Conservation (phyloP, 2,329 filamentous ascomycete species). For the Graphilbum sp. region DNA sequence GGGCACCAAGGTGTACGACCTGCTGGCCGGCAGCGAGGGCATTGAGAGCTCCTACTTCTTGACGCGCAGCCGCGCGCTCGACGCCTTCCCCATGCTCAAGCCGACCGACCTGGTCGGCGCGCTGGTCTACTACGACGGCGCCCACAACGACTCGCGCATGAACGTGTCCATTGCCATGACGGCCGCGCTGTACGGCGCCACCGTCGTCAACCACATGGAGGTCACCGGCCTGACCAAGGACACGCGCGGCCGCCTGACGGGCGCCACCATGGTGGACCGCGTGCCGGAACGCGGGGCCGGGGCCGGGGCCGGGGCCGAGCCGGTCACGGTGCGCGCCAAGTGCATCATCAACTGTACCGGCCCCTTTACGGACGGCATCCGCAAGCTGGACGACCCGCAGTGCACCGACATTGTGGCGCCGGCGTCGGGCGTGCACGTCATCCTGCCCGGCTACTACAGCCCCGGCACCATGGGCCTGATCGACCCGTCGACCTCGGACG, state of each 20-base stretch:
- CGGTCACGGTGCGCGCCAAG: slow-evolving; percentile 59
- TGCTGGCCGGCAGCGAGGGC: slow-evolving; percentile 65
- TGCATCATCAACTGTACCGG: slow-evolving; percentile 75
- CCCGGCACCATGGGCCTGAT: slow-evolving; percentile 71
- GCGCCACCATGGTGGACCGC: slow-evolving; percentile 49
- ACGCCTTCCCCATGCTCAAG: slow-evolving; percentile 65
- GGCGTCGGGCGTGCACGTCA: slow-evolving; percentile 67
- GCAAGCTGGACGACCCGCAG: slow-evolving; percentile 60
- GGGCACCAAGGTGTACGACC: slow-evolving; percentile 63
- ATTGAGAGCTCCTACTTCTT: slow-evolving; percentile 74
- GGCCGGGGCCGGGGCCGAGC: slow-evolving; percentile 28
- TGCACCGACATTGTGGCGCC: slow-evolving; percentile 62
- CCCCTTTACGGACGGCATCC: slow-evolving; percentile 64
- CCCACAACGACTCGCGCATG: slow-evolving; percentile 79
- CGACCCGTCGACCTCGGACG: slow-evolving; percentile 66
- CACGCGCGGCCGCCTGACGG: slow-evolving; percentile 48
- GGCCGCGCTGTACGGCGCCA: slow-evolving; percentile 63
- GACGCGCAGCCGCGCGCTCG: slow-evolving; percentile 59
- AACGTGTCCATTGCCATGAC: slow-evolving; percentile 72
- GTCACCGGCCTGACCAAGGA: slow-evolving; percentile 62
- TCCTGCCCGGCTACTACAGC: slow-evolving; percentile 64
- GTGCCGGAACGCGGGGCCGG: slow-evolving; percentile 32
- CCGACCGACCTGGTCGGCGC: slow-evolving; percentile 59
- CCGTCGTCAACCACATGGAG: slow-evolving; percentile 66
- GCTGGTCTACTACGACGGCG: slow-evolving; percentile 74